Conservation (phyloP, 2,329 filamentous ascomycete genomes). For the Ophiostoma sp. region DNA sequence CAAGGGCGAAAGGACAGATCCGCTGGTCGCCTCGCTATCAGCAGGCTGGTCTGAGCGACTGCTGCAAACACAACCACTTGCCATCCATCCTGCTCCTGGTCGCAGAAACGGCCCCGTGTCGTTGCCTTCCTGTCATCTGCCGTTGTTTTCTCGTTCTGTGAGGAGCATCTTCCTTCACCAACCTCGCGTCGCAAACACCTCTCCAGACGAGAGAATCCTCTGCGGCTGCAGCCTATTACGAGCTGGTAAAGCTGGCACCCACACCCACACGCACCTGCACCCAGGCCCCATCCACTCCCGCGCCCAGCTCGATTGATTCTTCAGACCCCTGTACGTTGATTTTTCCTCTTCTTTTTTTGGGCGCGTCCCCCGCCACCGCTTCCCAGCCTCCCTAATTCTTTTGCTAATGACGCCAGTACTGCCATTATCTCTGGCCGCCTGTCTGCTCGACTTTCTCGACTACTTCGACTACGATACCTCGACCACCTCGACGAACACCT, state of each 20-base stretch:
- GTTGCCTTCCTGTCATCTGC: not conserved
- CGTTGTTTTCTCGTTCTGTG: not conserved
- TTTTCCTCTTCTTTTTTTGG: slow-evolving; percentile 15
- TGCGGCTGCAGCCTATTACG: slow-evolving; percentile 20
- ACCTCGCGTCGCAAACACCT: slow-evolving; percentile 17
- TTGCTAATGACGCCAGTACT: slow-evolving; percentile 24
- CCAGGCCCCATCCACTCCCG: not conserved
- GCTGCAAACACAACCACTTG: not conserved
- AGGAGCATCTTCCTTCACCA: not conserved
- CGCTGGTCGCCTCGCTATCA: not conserved
- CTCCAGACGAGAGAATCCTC: slow-evolving; percentile 14
- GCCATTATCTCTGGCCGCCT: slow-evolving; percentile 20
- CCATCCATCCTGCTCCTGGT: slow-evolving; percentile 1
- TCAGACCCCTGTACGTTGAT: slow-evolving; percentile 22
- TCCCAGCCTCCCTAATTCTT: slow-evolving; percentile 28
- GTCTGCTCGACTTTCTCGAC: slow-evolving; percentile 15
- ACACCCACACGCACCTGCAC: slow-evolving; percentile 6
- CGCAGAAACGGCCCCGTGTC: not conserved
- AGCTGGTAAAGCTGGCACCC: slow-evolving; percentile 20
- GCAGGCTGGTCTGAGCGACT: not conserved
- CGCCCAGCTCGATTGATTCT: slow-evolving; percentile 19
- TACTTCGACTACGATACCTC: not conserved
- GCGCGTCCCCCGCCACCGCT: slow-evolving; percentile 25
- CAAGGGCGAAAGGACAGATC: not conserved
- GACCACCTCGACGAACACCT: slow-evolving; percentile 12